These are phyloP conservation scores for Corymbia citriodora DNA, from an alignment of 441 rosid genomes.

Conservation along the genomic window DNA sequence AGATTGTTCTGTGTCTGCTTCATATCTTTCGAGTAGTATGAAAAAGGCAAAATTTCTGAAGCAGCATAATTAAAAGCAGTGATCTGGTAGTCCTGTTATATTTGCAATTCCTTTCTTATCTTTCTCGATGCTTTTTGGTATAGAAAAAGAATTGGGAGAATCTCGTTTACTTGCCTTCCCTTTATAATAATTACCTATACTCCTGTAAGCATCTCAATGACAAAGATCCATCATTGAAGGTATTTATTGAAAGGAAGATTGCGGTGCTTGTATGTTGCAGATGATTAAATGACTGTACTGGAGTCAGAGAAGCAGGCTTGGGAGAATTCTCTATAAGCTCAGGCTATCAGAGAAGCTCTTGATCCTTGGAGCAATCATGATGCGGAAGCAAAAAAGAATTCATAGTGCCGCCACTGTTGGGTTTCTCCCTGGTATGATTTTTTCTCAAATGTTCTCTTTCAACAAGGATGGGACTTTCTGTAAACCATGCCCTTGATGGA, in stretches of 20 bases:
- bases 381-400: constrained; percentile 25
- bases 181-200: background rate
- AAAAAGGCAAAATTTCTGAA: background rate
- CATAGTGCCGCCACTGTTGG: constrained; percentile 2
- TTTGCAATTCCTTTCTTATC: background rate
- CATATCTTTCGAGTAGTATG: accelerated
- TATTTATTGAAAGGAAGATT: background rate
- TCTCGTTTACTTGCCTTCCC: background rate
- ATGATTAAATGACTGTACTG: constrained; percentile 71
- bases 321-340: constrained; percentile 74
- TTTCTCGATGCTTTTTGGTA: background rate
- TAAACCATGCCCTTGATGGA: background rate
- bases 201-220: background rate
- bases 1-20: background rate
- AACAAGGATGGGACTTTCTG: background rate
- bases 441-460: background rate
- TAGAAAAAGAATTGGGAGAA: background rate
- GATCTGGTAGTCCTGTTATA: background rate
- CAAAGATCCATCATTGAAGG: background rate
- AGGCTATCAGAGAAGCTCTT: constrained; percentile 68
- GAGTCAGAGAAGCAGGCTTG: constrained; percentile 78
- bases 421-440: background rate
- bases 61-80: background rate
- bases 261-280: constrained; percentile 13
- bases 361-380: constrained; percentile 82